phyloP scores from a whole-genome alignment of 2,329 filamentous ascomycete genomes.

The Westerdykella aurantiaca region DNA sequence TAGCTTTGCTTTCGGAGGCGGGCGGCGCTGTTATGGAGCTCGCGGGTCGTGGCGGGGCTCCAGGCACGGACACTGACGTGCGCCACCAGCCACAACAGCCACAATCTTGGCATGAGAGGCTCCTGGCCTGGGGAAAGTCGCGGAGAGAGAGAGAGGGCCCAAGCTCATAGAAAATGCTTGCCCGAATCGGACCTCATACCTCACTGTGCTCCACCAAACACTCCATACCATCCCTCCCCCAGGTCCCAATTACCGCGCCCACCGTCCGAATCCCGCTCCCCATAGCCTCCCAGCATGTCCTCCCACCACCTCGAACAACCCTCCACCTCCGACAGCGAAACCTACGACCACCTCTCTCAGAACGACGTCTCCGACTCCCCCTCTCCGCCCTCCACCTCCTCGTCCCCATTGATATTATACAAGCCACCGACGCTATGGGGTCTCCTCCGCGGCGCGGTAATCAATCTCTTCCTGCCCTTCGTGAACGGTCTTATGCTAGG shows the following conservation, averaged over 20 bases:
- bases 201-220: slow-evolving; percentile 25
- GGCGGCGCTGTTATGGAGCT: too few relatives aligned
- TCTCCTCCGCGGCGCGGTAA: slow-evolving; percentile 78
- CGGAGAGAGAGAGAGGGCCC: too few relatives aligned
- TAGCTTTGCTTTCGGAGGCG: background rate
- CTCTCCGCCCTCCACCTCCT: slow-evolving; percentile 56
- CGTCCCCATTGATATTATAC: slow-evolving; percentile 75
- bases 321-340: slow-evolving; percentile 75
- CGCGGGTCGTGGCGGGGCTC: too few relatives aligned
- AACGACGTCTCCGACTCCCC: slow-evolving; percentile 54
- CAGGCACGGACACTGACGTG: too few relatives aligned
- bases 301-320: slow-evolving; percentile 43
- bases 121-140: too few relatives aligned
- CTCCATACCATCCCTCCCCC: slow-evolving; percentile 48
- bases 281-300: slow-evolving; percentile 12
- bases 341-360: slow-evolving; percentile 55
- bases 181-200: too few relatives aligned
- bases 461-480: slow-evolving; percentile 92
- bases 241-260: slow-evolving; percentile 2
- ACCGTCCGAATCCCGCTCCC: background rate
- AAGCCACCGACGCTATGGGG: slow-evolving; percentile 82
- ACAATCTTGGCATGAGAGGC: too few relatives aligned
- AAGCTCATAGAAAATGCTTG: too few relatives aligned
- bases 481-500: slow-evolving; percentile 98
- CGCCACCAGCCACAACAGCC: too few relatives aligned